Evolutionary conservation across 169 alveolate species (phyloP), one percentile per base, ranked within the genome.

Genomic region (Eimeria brunetti): DNA sequence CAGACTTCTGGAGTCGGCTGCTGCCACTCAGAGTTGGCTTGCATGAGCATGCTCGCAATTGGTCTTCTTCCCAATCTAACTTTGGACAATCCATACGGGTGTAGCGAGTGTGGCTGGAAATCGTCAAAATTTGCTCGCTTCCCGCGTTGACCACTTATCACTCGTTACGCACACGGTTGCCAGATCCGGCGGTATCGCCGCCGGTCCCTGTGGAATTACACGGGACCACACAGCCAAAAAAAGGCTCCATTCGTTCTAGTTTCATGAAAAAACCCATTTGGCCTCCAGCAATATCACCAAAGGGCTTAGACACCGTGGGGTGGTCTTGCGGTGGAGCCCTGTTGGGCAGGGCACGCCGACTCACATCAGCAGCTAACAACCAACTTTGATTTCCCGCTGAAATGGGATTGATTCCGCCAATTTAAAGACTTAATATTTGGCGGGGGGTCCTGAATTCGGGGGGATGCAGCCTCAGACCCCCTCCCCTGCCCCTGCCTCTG

Each of bases 1-100:
- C 73, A 56, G 33, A 38, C 90, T 33, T 36, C 33, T 53, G 33
- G 9, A 56, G 58, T 83, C 51, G 90, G 90, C 90, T 33, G 90
- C 76, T 14, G 88, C 88, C 64, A 27, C 27, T 36, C 49, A 36
- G 53, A 38, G 83, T 18, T 38, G 83, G 33, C 83, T 38, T 20
- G 4, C 0, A 41, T 5, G 14, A 20, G 33, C 51, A 73, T 5
- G 6, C 20, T 5, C 33, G 0, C 83, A 73, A 38, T 36, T 73
- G 36, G 11, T 53, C 56, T 73, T 20, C 53, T 73, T 38, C 30
- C 30, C 30, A 5, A 73, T 18, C 38, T 6, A 73, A 73, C 83
- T 5, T 20, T 73, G 14, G n/a, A 6, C 53, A 38, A 38, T 53
- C 33, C 53, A 73, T 73, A 73, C 1, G 83, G 83, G 20, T 38